A percentile compares a stretch with the other conserved stretches of the same genome.
These are phyloP conservation scores for Spathaspora hagerdaliae DNA, from an alignment of 805 yeast species.

Conservation along the genomic window DNA sequence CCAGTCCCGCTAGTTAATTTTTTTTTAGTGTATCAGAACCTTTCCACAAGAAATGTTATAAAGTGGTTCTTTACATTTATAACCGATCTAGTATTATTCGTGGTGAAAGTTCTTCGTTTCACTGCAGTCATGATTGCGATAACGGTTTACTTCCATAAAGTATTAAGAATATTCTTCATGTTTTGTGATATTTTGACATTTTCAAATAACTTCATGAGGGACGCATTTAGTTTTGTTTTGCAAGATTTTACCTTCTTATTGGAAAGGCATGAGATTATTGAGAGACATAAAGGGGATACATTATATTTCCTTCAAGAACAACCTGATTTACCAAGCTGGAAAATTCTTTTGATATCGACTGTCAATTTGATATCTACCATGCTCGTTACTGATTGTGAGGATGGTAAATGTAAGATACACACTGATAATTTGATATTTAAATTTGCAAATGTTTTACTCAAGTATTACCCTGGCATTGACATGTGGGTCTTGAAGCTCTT, in stretches of 20 bases:
- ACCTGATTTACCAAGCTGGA: constrained; percentile 2
- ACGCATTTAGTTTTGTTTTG: constrained; percentile 24
- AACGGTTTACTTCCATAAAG: constrained; percentile 14
- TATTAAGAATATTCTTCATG: constrained; percentile 15
- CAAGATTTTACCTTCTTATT: constrained; percentile 14
- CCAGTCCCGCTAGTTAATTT: constrained; percentile 19
- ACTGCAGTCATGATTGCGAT: constrained; percentile 13
- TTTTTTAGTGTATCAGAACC: constrained; percentile 13
- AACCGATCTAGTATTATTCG: constrained; percentile 2
- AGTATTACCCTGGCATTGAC: background rate
- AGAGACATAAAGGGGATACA: constrained; percentile 7
- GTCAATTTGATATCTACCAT: constrained; percentile 2
- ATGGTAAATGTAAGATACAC: constrained; percentile 1
- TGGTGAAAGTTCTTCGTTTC: constrained; percentile 11
- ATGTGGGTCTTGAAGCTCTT: constrained; percentile 4
- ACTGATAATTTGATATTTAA: constrained; percentile 14
- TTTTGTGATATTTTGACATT: constrained; percentile 27
- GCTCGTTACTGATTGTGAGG: constrained; percentile 4
- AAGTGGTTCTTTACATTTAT: constrained; percentile 1
- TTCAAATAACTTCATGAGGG: constrained; percentile 23
- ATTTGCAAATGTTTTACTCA: constrained; percentile 11
- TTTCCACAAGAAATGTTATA: constrained; percentile 5
- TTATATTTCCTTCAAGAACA: constrained; percentile 5
- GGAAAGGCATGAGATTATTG: constrained; percentile 8
- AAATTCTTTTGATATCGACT: background rate